Percentiles rank a stretch among this genome's conserved stretches.
phyloP scores from a whole-genome alignment of 306 rosid genomes.

The Cicer cuneatum region DNA sequence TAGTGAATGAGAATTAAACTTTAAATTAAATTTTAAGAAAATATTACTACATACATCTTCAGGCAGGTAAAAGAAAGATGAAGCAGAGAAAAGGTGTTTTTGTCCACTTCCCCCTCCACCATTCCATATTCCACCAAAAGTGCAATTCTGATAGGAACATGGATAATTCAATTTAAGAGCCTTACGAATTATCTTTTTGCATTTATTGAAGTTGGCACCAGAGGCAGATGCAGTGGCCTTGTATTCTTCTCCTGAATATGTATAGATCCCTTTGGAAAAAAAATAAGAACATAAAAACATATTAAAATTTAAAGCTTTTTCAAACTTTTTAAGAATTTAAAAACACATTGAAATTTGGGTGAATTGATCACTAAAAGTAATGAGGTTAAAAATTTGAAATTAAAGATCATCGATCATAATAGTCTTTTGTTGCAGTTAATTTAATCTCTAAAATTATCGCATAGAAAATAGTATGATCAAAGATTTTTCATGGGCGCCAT shows the following conservation, averaged over 20 bases:
- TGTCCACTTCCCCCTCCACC: slow-evolving; percentile 91
- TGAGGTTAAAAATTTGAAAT: no score
- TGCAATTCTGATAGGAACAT: slow-evolving; percentile 70
- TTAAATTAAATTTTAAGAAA: no score
- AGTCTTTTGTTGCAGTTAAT: background rate
- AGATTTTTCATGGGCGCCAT: no score
- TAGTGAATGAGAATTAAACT: no score
- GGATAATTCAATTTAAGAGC: slow-evolving; percentile 64
- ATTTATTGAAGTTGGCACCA: slow-evolving; percentile 61
- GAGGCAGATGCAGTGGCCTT: slow-evolving; percentile 53
- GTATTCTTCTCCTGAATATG: slow-evolving; percentile 56
- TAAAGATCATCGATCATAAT: background rate
- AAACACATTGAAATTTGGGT: no score
- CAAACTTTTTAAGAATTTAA: no score
- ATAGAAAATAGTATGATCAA: no score
- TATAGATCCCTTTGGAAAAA: slow-evolving; percentile 37
- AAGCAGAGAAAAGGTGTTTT: slow-evolving; percentile 59
- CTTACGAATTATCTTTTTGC: slow-evolving; percentile 56
- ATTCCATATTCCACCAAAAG: slow-evolving; percentile 82
- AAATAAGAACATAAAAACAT: background rate
- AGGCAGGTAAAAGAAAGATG: slow-evolving; percentile 80
- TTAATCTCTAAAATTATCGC: background rate
- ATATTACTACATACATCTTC: slow-evolving; percentile 54
- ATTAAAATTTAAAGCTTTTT: no score
- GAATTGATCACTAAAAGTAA: no score